phyloP scores from a whole-genome alignment of 192 early-diverging fungal genomes.

The Chytriomyces hyalinus region DNA sequence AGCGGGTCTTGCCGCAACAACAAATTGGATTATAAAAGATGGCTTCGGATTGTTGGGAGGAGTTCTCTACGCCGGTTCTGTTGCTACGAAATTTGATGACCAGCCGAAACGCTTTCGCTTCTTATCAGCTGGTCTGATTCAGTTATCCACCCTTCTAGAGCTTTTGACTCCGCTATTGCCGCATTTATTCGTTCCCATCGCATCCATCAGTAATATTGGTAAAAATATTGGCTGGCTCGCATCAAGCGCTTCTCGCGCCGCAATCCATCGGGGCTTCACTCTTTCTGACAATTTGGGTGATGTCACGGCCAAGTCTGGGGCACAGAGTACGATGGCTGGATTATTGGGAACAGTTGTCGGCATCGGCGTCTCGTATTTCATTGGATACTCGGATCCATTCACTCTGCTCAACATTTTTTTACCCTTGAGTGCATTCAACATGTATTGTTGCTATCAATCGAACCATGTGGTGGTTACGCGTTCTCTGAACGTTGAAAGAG shows the following conservation, averaged over 20 bases:
- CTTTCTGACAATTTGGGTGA: constrained; percentile 81
- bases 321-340: constrained; percentile 82
- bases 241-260: constrained; percentile 75
- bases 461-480: constrained; percentile 66
- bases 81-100: constrained; percentile 79
- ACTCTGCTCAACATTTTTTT: constrained; percentile 68
- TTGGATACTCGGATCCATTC: constrained; percentile 46
- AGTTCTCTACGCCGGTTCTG: constrained; percentile 78
- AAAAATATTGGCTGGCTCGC: constrained; percentile 88
- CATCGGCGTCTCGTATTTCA: constrained; percentile 40
- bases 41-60: constrained; percentile 86
- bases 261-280: constrained; percentile 81
- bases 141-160: constrained; percentile 75
- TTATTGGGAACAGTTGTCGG: constrained; percentile 71
- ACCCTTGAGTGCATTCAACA: constrained; percentile 71
- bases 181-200: constrained; percentile 73
- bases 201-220: constrained; percentile 80
- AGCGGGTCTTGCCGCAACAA: constrained; percentile 68
- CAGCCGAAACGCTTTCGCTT: constrained; percentile 84
- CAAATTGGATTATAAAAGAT: constrained; percentile 93
- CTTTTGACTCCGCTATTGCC: constrained; percentile 82
- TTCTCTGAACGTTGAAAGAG: constrained; percentile 64
- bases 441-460: constrained; percentile 76
- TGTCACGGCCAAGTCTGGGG: constrained; percentile 82
- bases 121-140: constrained; percentile 71